Conservation (phyloP, 306 rosid genomes). For the Pachyrhizus erosus region DNA sequence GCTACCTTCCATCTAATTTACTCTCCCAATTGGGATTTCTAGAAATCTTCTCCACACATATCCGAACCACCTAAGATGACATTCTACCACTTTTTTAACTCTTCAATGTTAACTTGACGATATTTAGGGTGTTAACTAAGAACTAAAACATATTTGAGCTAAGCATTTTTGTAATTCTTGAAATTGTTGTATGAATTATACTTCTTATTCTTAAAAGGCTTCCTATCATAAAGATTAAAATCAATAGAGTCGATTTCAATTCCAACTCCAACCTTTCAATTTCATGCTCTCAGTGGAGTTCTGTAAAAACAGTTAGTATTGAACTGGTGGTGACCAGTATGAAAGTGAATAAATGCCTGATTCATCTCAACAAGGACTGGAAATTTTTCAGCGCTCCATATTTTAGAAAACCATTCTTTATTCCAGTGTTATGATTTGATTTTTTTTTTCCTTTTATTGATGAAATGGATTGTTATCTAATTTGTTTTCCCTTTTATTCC, state of each 20-base stretch:
- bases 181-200: neutral
- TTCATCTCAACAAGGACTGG: neutral
- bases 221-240: neutral
- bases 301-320: conserved; percentile 23
- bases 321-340: neutral
- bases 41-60: neutral
- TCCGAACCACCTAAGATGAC: neutral
- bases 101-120: neutral
- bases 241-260: neutral
- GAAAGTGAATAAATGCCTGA: neutral
- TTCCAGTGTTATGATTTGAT: neutral
- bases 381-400: neutral
- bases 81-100: neutral
- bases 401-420: neutral
- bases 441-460: neutral
- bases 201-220: neutral
- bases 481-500: conserved; percentile 30
- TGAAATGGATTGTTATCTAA: conserved; percentile 13
- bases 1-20: neutral
- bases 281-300: neutral
- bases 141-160: neutral
- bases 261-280: neutral
- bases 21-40: neutral
- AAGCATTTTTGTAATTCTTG: neutral
- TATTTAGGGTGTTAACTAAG: neutral